These are phyloP conservation scores for Hypocrella siamensis DNA, from an alignment of 2,329 filamentous ascomycete genomes.

Conservation along the genomic window DNA sequence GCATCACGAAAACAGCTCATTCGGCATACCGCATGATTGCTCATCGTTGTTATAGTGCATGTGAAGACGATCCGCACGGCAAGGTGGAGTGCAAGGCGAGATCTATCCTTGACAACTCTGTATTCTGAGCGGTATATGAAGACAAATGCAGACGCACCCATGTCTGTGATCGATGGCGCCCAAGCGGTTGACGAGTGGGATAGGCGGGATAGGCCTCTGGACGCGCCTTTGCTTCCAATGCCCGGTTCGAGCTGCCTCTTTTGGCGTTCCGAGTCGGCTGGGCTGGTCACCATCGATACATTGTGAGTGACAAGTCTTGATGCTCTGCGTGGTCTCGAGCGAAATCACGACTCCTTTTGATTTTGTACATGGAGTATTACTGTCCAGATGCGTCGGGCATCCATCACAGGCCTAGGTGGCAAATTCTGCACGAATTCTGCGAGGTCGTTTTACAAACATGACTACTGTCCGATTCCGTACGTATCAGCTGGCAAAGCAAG, in stretches of 20 bases:
- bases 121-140: conserved; percentile 60
- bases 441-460: no score
- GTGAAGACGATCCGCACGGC: conserved; percentile 37
- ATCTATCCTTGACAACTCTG: conserved; percentile 58
- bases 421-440: no score
- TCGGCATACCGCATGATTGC: no score
- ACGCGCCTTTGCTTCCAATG: conserved; percentile 15
- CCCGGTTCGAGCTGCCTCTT: conserved; percentile 2
- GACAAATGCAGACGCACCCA: background rate
- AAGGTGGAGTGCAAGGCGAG: conserved; percentile 65
- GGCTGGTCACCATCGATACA: conserved; percentile 27
- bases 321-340: no score
- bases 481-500: no score
- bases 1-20: no score
- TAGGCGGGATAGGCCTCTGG: conserved; percentile 22
- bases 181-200: conserved; percentile 16
- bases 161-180: conserved; percentile 3
- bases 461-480: no score
- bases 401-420: no score
- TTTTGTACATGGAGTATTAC: no score
- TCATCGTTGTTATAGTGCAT: background rate
- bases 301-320: no score
- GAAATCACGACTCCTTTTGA: no score
- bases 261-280: conserved; percentile 10
- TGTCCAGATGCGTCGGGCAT: no score